Evolutionary conservation across 345 rosid species (phyloP).

Genomic region (Eucalyptus tenuipes): DNA sequence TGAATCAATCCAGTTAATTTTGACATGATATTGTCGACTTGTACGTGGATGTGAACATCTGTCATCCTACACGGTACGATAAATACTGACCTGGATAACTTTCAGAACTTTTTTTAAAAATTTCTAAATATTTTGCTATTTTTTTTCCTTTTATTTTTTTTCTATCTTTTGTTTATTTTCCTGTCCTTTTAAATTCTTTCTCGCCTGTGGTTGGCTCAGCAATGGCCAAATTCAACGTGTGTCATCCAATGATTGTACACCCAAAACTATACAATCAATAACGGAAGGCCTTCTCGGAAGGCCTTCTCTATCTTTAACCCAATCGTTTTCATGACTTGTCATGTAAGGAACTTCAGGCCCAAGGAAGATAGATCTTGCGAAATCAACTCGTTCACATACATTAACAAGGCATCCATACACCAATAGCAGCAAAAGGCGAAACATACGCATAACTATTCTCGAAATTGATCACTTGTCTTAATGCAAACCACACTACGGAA

Average conservation of each 20-base stretch:
- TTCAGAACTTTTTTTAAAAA: accelerated
- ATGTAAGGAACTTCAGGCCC: not conserved
- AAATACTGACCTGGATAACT: too few species aligned
- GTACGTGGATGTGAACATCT: accelerated
- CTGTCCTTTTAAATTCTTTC: too few species aligned
- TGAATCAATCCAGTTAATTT: too few species aligned
- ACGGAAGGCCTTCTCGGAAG: not conserved
- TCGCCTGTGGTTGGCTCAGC: too few species aligned
- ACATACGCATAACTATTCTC: not conserved
- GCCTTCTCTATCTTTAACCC: not conserved
- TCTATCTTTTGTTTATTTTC: too few species aligned
- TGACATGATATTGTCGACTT: too few species aligned
- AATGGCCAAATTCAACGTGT: not conserved
- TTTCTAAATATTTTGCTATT: too few species aligned
- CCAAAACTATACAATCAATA: not conserved
- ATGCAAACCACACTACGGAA: not conserved
- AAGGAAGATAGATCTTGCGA: not conserved
- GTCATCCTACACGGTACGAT: accelerated
- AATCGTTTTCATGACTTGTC: not conserved
- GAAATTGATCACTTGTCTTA: not conserved
- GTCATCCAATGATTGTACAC: not conserved
- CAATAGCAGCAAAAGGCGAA: not conserved
- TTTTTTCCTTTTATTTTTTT: too few species aligned
- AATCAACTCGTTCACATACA: not conserved
- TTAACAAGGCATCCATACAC: not conserved